phyloP scores from a whole-genome alignment of 2,329 filamentous ascomycete genomes.

The Scortechinia acanthostroma region DNA sequence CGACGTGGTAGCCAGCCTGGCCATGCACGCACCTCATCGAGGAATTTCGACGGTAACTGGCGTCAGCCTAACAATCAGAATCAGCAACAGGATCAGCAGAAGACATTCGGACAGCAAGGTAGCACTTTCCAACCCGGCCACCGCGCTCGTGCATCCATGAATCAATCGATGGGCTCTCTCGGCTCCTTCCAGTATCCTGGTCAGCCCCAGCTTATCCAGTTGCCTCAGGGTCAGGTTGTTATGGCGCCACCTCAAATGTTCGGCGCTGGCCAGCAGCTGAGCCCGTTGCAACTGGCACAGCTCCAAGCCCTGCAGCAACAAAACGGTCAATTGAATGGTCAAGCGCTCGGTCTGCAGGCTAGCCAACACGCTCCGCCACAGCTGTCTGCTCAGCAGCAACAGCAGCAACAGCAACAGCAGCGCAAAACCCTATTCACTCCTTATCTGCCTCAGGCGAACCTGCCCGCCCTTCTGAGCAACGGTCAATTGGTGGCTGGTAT shows the following conservation, averaged over 20 bases:
- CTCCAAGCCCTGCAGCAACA: constrained; percentile 73
- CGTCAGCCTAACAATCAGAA: constrained; percentile 54
- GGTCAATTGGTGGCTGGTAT: constrained; percentile 94
- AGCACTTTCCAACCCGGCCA: constrained; percentile 1
- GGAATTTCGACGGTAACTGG: constrained; percentile 98
- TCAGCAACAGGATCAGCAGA: constrained; percentile 2
- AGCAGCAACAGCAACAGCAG: constrained; percentile 78
- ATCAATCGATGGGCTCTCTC: constrained; percentile 75
- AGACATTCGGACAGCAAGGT: constrained; percentile 1
- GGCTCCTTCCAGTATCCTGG: constrained; percentile 82
- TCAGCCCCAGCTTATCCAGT: constrained; percentile 80
- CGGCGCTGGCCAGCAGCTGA: constrained; percentile 39
- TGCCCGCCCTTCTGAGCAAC: constrained; percentile 82
- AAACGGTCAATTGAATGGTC: constrained; percentile 74
- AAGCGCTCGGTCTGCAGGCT: constrained; percentile 59
- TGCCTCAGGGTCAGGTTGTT: constrained; percentile 34
- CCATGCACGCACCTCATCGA: constrained; percentile 75
- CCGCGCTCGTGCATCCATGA: constrained; percentile 18
- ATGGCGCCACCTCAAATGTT: neutral
- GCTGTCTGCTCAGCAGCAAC: constrained; percentile 32
- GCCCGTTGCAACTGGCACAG: constrained; percentile 41
- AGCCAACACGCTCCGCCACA: constrained; percentile 66
- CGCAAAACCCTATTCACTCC: constrained; percentile 98
- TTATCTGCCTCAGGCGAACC: constrained; percentile 87
- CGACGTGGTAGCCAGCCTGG: constrained; percentile 59